phyloP scores from a whole-genome alignment of 148 eudicot species.

The Gaultheria prostrata region DNA sequence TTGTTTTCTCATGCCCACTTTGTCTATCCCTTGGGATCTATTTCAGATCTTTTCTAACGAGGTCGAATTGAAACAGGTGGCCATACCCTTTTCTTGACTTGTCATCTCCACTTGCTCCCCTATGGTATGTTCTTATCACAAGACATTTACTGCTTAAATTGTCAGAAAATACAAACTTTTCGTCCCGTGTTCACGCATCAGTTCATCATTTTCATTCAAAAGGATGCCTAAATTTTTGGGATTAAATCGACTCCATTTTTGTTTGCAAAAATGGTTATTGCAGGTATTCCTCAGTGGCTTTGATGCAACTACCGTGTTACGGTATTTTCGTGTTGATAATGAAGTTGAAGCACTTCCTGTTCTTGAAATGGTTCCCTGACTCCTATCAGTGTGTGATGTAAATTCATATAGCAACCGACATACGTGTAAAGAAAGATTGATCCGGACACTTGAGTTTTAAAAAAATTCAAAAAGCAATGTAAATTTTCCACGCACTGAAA shows the following conservation, averaged over 20 bases:
- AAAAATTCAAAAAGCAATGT: not conserved
- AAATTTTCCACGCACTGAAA: not conserved
- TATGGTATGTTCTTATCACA: conserved; percentile 53
- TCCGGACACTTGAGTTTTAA: no score
- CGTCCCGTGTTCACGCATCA: not conserved
- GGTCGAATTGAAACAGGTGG: conserved; percentile 61
- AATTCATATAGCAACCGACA: conserved; percentile 17
- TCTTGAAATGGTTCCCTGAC: conserved; percentile 56
- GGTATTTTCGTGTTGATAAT: conserved; percentile 65
- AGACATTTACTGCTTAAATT: not conserved
- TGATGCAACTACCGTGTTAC: conserved; percentile 83
- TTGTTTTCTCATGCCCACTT: no score
- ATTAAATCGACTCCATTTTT: not conserved
- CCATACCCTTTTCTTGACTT: conserved; percentile 97
- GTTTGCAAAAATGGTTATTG: not conserved
- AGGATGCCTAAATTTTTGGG: not conserved
- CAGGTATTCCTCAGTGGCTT: conserved; percentile 78
- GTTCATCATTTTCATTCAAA: not conserved
- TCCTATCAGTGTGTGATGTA: conserved; percentile 42
- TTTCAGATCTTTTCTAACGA: not conserved
- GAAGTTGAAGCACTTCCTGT: conserved; percentile 60
- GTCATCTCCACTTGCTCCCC: conserved; percentile 68
- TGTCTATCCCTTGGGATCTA: not conserved
- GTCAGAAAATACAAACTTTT: not conserved
- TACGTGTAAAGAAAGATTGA: not conserved